Conservation (phyloP, 73 alveolate genomes). For the Effrenium voratum region DNA sequence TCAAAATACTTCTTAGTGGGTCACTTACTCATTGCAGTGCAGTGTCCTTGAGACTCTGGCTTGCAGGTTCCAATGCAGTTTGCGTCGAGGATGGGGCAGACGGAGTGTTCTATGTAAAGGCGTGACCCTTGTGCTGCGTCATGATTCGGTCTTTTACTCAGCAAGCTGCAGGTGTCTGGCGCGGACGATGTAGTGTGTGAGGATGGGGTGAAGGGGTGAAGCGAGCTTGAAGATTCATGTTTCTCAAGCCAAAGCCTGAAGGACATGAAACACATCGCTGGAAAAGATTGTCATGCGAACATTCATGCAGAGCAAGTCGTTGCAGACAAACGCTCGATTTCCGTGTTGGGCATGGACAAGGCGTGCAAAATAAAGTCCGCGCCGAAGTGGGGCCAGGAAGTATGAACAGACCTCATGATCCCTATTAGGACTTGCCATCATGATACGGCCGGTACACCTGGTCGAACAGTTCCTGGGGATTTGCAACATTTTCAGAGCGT, state of each 20-base stretch:
- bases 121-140: background rate
- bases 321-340: background rate
- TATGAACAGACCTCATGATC: background rate
- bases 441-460: too few species aligned
- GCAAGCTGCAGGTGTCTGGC: background rate
- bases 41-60: background rate
- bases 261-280: too few species aligned
- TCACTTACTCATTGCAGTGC: background rate
- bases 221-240: too few species aligned
- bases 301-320: background rate
- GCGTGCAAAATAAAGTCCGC: background rate
- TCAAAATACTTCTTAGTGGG: constrained; percentile 42
- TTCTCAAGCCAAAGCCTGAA: too few species aligned
- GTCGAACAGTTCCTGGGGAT: too few species aligned
- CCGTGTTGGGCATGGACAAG: background rate
- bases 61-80: constrained; percentile 69
- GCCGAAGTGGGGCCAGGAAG: background rate
- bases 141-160: background rate
- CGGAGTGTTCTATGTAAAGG: constrained; percentile 76
- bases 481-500: too few species aligned
- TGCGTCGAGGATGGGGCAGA: constrained; percentile 70
- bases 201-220: too few species aligned
- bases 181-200: background rate
- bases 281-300: too few species aligned
- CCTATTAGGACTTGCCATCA: background rate